Percentiles rank a stretch among this genome's conserved stretches.
phyloP scores from a whole-genome alignment of 2,329 filamentous ascomycete species.

The Penicillium verrucosum region DNA sequence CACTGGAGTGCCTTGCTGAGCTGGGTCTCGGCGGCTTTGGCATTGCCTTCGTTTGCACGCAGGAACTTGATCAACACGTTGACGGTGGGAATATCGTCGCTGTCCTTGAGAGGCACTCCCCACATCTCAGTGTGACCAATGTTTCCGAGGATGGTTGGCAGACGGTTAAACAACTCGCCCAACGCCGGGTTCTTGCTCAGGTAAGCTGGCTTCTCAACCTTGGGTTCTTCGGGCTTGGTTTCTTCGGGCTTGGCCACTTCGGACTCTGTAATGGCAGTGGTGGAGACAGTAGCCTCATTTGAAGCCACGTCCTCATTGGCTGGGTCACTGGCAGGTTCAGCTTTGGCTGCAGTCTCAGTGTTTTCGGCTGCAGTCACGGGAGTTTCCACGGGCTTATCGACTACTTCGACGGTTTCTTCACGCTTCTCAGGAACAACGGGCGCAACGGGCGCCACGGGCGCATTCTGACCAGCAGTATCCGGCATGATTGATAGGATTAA shows the following conservation, averaged over 20 bases:
- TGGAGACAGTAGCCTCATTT: constrained; percentile 1
- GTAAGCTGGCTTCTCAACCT: constrained; percentile 34
- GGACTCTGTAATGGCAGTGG: constrained; percentile 8
- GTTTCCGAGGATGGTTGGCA: constrained; percentile 57
- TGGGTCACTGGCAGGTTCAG: constrained; percentile 1
- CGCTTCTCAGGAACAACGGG: constrained; percentile 14
- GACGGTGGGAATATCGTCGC: constrained; percentile 66
- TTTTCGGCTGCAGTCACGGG: constrained; percentile 7
- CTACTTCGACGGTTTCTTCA: constrained; percentile 13
- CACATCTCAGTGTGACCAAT: constrained; percentile 75
- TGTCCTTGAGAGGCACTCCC: constrained; percentile 65
- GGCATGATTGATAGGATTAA: constrained; percentile 16
- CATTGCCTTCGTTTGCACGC: constrained; percentile 77
- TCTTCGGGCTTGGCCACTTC: constrained; percentile 19
- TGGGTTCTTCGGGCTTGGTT: constrained; percentile 20
- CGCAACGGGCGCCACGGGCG: not conserved
- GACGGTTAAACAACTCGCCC: constrained; percentile 55
- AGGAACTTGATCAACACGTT: constrained; percentile 91
- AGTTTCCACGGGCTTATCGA: constrained; percentile 13
- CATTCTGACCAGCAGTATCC: constrained; percentile 18
- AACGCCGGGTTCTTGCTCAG: constrained; percentile 46
- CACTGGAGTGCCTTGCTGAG: constrained; percentile 75
- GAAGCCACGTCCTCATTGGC: not conserved
- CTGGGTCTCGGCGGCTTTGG: constrained; percentile 72
- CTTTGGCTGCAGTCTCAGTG: constrained; percentile 1